Evolutionary conservation across 306 rosid genomes (phyloP), one percentile per base, ranked within the genome.

Genomic region (Cucurbita ficifolia): DNA sequence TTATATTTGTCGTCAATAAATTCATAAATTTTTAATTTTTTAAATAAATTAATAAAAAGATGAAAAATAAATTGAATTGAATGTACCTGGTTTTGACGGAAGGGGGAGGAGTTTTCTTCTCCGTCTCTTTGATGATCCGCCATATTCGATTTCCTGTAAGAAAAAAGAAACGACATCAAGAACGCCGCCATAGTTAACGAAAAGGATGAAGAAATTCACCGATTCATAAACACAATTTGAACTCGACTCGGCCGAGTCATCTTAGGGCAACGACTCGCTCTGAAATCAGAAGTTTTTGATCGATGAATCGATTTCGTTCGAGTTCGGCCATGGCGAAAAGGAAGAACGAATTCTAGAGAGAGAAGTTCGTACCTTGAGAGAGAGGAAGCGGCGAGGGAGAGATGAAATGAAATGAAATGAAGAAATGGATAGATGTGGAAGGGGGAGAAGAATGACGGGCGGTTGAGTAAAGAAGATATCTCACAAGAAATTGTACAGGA

Each of bases 351-450:
- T 18, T 36, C 21, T 49, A 57, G 84, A 76, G 80, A 79, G 79
- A 76, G 82, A 10, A 4, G 1, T 29, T 29, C 33, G 33, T 43
- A 60, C 78, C 82, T 81, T 81, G 50, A 69, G 81, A 68, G 72
- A 70, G 77, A 62, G 65, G 33, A 29, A 29, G 33, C 33, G 33
- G 33, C 33, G 65, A 73, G 55, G 84, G 96, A 84, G 82, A 83
- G 85, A 75, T 13, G 70, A 80, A 78, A 73, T 79, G 90, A 83
- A 4, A 48, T 11, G 6, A 12, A 12, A 88, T 87, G 85, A 90
- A 86, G 81, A 84, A 69, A 62, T 82, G 76, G 75, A 50, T 70
- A 72, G 55, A 67, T 45, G 35, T 64, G 52, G 70, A 63, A 40
- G 24, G 11, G 13, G 70, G 40, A 5, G 51, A 67, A 67, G 12